These are phyloP conservation scores for Physcomitrellopsis africana DNA, from an alignment of 225 moss, liverwort and hornwort genomes.

Conservation along the genomic window DNA sequence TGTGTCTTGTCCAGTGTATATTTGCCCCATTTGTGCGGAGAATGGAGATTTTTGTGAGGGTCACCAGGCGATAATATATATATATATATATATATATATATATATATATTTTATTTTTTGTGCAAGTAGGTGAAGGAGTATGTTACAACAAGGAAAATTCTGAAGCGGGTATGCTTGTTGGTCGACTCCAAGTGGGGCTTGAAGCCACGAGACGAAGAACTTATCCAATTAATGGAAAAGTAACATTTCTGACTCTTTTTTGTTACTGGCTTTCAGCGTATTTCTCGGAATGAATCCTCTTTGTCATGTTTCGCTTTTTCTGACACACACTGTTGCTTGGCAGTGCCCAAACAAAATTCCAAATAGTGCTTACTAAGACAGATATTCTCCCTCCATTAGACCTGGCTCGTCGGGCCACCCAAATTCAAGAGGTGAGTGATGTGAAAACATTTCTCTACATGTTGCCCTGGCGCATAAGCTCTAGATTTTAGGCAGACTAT, in stretches of 20 bases:
- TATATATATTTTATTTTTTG: neutral
- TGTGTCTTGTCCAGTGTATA: constrained; percentile 13
- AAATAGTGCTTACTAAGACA: constrained; percentile 90
- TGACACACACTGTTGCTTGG: constrained; percentile 32
- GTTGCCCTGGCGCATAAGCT: neutral
- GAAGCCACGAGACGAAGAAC: constrained; percentile 86
- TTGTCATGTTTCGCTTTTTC: constrained; percentile 3
- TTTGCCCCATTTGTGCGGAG: constrained; percentile 9
- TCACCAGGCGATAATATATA: constrained; percentile 7
- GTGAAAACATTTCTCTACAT: neutral
- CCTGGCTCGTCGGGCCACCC: constrained; percentile 88
- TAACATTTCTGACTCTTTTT: constrained; percentile 31
- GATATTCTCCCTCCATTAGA: constrained; percentile 79
- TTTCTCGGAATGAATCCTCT: neutral
- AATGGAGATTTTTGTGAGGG: neutral
- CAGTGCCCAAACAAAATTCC: constrained; percentile 80
- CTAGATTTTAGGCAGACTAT: constrained; percentile 9
- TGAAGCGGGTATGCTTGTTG: constrained; percentile 89
- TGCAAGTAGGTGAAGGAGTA: constrained; percentile 79
- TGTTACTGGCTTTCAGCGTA: neutral
- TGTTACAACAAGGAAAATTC: constrained; percentile 64
- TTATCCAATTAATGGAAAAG: constrained; percentile 93
- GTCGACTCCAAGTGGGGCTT: constrained; percentile 98
- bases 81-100: too few species aligned
- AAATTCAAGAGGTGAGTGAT: constrained; percentile 71